Evolutionary conservation across 192 early-diverging fungal species (phyloP).

Genomic region (Podochytrium sp.): DNA sequence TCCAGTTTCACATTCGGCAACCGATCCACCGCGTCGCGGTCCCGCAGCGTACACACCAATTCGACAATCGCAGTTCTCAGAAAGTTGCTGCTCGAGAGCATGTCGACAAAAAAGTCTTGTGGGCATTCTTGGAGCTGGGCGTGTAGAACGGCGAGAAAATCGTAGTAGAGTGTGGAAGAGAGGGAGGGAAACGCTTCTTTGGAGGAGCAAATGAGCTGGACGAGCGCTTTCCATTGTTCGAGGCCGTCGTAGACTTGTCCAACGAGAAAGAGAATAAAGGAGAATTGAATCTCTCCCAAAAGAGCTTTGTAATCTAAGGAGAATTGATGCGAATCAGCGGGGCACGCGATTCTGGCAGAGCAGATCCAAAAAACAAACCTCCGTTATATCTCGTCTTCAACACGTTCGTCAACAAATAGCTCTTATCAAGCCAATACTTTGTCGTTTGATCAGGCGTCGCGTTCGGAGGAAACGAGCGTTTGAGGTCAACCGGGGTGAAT

Average conservation of each 20-base stretch:
- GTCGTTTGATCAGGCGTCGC: slow-evolving; percentile 70
- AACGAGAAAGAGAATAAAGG: slow-evolving; percentile 77
- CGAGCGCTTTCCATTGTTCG: slow-evolving; percentile 83
- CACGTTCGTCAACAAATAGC: slow-evolving; percentile 72
- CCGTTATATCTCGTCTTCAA: slow-evolving; percentile 34
- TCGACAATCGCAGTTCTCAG: slow-evolving; percentile 49
- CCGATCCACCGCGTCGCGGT: slow-evolving; percentile 3
- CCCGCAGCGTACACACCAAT: slow-evolving; percentile 46
- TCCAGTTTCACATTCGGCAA: slow-evolving; percentile 32
- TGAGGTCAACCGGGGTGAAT: slow-evolving; percentile 81
- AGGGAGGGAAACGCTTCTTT: slow-evolving; percentile 55
- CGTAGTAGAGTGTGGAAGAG: background rate
- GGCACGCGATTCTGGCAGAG: too few species aligned
- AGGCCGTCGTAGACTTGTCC: slow-evolving; percentile 85
- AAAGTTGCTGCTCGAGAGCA: slow-evolving; percentile 69
- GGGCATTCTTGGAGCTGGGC: slow-evolving; percentile 73
- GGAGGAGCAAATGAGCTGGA: slow-evolving; percentile 72
- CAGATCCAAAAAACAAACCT: slow-evolving; percentile 18
- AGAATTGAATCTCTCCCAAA: slow-evolving; percentile 83
- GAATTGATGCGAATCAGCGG: too few species aligned
- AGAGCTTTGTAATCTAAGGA: slow-evolving; percentile 49
- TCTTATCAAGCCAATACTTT: slow-evolving; percentile 87
- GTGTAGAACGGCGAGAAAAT: slow-evolving; percentile 46
- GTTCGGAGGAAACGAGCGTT: slow-evolving; percentile 77
- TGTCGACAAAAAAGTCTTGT: slow-evolving; percentile 71